Conservation (phyloP, 2,329 filamentous ascomycete species). For the Paecilomyces niveus region DNA sequence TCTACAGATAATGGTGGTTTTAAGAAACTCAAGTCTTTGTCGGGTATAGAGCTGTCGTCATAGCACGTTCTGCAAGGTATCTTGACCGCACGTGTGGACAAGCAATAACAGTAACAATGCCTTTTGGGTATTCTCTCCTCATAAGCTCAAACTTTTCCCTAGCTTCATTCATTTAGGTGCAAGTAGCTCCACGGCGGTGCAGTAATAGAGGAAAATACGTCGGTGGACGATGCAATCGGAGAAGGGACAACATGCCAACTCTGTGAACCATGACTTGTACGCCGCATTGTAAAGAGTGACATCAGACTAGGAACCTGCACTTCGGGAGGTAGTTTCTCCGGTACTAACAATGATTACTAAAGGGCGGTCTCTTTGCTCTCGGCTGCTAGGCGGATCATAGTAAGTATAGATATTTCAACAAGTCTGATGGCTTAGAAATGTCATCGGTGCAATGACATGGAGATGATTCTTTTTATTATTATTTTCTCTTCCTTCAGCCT, state of each 20-base stretch:
- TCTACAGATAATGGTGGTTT: background rate
- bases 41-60: too few relatives aligned
- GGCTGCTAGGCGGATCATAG: background rate
- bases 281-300: background rate
- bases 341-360: too few relatives aligned
- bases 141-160: background rate
- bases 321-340: background rate
- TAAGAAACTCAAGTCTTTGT: background rate
- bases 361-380: background rate
- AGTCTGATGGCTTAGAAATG: background rate
- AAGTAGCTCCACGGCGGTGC: background rate
- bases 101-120: background rate
- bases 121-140: background rate
- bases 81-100: background rate
- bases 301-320: background rate
- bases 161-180: background rate
- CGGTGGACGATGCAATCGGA: background rate
- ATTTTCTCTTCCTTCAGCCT: background rate
- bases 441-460: background rate
- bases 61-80: background rate
- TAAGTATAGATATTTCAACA: background rate
- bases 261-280: background rate
- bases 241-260: background rate
- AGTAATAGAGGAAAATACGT: background rate
- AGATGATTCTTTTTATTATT: background rate